Evolutionary conservation across 257 asterid genomes (phyloP).

Genomic region (Echites panduratus): DNA sequence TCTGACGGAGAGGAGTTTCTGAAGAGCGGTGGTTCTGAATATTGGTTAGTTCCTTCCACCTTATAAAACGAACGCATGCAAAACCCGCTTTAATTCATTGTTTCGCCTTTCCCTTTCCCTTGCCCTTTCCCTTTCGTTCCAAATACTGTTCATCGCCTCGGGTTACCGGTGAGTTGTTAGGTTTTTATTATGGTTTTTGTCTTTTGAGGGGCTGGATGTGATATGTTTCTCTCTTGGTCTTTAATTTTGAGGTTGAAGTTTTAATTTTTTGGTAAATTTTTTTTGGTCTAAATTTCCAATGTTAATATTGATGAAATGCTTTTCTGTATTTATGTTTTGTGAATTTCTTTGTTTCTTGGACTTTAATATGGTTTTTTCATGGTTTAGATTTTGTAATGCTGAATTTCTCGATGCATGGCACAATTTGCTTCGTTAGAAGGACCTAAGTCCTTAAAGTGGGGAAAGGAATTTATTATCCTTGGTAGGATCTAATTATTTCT

Average conservation of each 20-base stretch:
- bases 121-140: background rate
- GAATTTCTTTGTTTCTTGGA: conserved; percentile 6
- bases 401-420: background rate
- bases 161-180: conserved; percentile 13
- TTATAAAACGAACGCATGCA: conserved; percentile 15
- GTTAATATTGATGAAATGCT: background rate
- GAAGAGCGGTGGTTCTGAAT: conserved; percentile 11
- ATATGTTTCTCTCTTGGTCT: background rate
- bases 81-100: background rate
- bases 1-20: conserved; percentile 10
- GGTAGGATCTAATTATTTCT: background rate
- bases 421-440: background rate
- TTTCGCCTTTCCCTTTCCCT: conserved; percentile 12
- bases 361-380: conserved; percentile 8
- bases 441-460: too few species aligned
- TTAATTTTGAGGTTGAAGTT: background rate
- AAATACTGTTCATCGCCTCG: conserved; percentile 6
- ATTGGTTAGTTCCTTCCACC: background rate
- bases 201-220: background rate
- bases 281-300: background rate
- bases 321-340: background rate
- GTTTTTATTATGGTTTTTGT: background rate
- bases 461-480: background rate
- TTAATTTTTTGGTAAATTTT: background rate
- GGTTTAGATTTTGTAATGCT: background rate